Conservation (phyloP, 2,329 filamentous ascomycete genomes). For the Epichloe sp. region DNA sequence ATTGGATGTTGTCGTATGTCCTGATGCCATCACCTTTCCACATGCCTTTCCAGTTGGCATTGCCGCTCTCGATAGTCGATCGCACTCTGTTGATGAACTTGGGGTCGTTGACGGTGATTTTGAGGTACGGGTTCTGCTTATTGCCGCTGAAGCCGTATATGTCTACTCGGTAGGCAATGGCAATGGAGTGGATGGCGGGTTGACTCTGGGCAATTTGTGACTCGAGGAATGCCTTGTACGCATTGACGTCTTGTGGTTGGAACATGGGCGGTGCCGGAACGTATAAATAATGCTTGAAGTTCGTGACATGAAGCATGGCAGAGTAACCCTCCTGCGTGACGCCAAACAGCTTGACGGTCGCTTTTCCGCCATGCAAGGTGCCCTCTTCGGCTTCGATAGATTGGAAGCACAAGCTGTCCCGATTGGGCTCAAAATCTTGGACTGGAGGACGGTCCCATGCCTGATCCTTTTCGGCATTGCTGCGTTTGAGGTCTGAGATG, state of each 20-base stretch:
- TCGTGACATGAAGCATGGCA: constrained; percentile 85
- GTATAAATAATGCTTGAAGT: constrained; percentile 94
- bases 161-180: constrained; percentile 75
- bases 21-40: constrained; percentile 69
- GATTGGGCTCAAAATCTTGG: constrained; percentile 38
- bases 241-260: constrained; percentile 59
- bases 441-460: constrained; percentile 61
- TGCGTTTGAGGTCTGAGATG: constrained; percentile 71
- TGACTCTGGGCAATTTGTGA: constrained; percentile 60
- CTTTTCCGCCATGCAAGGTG: constrained; percentile 58
- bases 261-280: constrained; percentile 79
- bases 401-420: constrained; percentile 73
- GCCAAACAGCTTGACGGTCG: constrained; percentile 84
- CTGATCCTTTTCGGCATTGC: constrained; percentile 86
- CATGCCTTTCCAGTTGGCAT: constrained; percentile 79
- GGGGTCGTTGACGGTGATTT: constrained; percentile 83
- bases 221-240: constrained; percentile 73
- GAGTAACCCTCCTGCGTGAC: constrained; percentile 78
- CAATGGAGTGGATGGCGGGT: constrained; percentile 64
- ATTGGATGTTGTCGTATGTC: constrained; percentile 94
- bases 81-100: constrained; percentile 3
- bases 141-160: constrained; percentile 94
- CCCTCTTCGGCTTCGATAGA: constrained; percentile 94
- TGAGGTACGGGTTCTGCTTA: constrained; percentile 79
- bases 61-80: constrained; percentile 53